A percentile compares a stretch with the other conserved stretches of the same genome.
Evolutionary conservation across 116 monocot genomes (phyloP).

Genomic region (Papilionanthe hybrid): DNA sequence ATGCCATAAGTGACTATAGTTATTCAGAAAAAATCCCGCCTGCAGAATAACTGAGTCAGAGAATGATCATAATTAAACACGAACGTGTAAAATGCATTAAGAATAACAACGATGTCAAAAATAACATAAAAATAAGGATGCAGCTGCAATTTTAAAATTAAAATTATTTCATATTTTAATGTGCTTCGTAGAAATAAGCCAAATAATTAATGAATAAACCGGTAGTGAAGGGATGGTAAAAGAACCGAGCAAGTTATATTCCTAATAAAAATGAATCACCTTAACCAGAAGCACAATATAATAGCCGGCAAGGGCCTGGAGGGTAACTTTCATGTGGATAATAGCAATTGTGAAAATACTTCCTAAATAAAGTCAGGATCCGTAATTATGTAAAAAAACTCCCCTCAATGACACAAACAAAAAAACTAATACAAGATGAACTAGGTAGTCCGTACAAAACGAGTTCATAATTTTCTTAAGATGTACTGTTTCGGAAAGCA

Average conservation of each 20-base stretch:
- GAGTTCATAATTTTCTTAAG: neutral
- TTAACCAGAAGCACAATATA: neutral
- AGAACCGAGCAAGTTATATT: too few species aligned
- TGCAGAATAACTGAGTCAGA: constrained; percentile 19
- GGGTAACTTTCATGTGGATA: neutral
- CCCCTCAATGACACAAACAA: neutral
- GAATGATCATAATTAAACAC: neutral
- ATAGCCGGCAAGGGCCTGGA: neutral
- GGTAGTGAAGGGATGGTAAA: neutral
- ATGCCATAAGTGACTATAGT: constrained; percentile 70
- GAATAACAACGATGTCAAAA: neutral
- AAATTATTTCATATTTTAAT: neutral
- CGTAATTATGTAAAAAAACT: neutral
- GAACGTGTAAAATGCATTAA: neutral
- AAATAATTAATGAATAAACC: neutral
- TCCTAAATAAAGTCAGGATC: neutral
- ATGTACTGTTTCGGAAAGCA: neutral
- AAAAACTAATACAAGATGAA: too few species aligned
- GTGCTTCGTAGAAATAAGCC: neutral
- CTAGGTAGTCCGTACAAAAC: neutral
- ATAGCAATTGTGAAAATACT: neutral
- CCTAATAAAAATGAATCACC: too few species aligned
- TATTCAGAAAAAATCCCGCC: constrained; percentile 95
- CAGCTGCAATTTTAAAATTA: neutral
- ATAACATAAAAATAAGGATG: neutral